Evolutionary conservation across 345 rosid genomes (phyloP).

Genomic region (Ceriops zippeliana): DNA sequence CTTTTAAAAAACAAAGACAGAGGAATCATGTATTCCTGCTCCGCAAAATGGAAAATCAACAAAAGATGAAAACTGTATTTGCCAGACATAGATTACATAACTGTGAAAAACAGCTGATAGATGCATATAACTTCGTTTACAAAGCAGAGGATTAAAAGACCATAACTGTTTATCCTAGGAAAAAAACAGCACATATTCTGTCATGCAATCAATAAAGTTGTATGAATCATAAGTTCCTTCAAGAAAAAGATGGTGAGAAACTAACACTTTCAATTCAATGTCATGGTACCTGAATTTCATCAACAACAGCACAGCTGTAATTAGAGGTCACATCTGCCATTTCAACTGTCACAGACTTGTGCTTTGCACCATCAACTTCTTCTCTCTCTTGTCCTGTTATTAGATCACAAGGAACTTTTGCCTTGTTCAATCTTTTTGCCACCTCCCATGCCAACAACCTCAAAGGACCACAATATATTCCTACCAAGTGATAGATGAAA

Average conservation of each 20-base stretch:
- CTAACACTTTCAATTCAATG: neutral
- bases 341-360: conserved; percentile 90
- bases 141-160: too few relatives aligned
- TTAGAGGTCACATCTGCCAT: conserved; percentile 75
- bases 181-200: neutral
- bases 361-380: conserved; percentile 81
- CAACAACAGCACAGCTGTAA: conserved; percentile 78
- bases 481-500: conserved; percentile 34
- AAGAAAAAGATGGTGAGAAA: neutral
- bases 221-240: neutral
- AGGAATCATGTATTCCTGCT: too few relatives aligned
- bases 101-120: too few relatives aligned
- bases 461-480: conserved; percentile 93
- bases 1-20: too few relatives aligned
- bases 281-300: conserved; percentile 73
- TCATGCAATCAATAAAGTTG: too few relatives aligned
- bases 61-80: neutral
- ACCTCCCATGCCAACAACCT: conserved; percentile 97
- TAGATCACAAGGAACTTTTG: conserved; percentile 80
- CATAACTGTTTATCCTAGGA: neutral
- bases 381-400: conserved; percentile 92
- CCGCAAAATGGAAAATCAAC: neutral
- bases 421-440: conserved; percentile 78
- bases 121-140: too few relatives aligned
- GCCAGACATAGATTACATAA: neutral